A percentile compares a stretch with the other conserved stretches of the same genome.
Conservation (phyloP, 306 rosid species). For the Carpinus fangiana region DNA sequence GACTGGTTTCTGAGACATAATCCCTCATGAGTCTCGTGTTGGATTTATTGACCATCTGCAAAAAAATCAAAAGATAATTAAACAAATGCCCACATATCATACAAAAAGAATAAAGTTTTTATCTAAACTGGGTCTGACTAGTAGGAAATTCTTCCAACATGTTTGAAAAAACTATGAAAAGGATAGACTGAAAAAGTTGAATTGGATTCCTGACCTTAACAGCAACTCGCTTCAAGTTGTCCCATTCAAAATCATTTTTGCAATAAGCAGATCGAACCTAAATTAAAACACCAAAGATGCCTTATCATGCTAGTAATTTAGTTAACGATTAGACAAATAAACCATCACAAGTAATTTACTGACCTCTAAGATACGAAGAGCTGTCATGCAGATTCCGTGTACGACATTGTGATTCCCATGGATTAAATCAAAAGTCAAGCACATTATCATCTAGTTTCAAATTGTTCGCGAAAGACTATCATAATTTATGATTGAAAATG, state of each 20-base stretch:
- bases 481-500: conserved; percentile 8
- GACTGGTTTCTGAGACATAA: conserved; percentile 69
- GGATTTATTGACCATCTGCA: conserved; percentile 71
- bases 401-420: not conserved
- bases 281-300: conserved; percentile 6
- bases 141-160: no score
- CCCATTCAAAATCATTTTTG: conserved; percentile 89
- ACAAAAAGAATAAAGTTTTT: not conserved
- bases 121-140: no score
- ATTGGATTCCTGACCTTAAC: conserved; percentile 47
- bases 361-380: conserved; percentile 89
- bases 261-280: conserved; percentile 91
- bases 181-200: not conserved
- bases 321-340: conserved; percentile 4
- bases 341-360: conserved; percentile 25
- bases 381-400: conserved; percentile 47
- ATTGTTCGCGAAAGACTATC: no score
- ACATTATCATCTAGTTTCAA: no score
- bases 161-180: conserved; percentile 2
- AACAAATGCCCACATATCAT: conserved; percentile 16
- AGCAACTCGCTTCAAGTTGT: conserved; percentile 68
- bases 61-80: conserved; percentile 17
- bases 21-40: conserved; percentile 84
- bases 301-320: conserved; percentile 8
- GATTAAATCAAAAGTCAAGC: not conserved